phyloP scores from a whole-genome alignment of 2,329 filamentous ascomycete species.

The Trichoderma endophyticum region DNA sequence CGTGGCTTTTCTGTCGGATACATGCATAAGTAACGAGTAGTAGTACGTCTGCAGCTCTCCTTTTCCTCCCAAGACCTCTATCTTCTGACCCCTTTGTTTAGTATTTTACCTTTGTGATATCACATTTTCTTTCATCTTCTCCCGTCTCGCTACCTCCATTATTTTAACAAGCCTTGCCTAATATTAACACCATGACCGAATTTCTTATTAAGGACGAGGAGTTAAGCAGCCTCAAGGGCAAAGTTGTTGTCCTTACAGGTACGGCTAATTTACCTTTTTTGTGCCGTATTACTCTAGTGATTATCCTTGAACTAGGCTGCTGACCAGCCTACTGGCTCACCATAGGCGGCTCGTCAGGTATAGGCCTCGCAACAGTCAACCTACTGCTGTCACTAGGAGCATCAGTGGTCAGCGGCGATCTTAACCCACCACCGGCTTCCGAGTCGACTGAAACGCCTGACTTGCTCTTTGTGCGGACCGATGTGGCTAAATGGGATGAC shows the following conservation, averaged over 20 bases:
- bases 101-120: background rate
- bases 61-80: background rate
- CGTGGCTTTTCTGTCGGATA: background rate
- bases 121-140: background rate
- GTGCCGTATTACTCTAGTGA: background rate
- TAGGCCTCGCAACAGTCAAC: slow-evolving; percentile 6
- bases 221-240: slow-evolving; percentile 5
- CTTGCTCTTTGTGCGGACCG: background rate
- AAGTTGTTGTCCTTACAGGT: slow-evolving; percentile 13
- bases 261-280: background rate
- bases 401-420: slow-evolving; percentile 9
- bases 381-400: slow-evolving; percentile 10
- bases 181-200: background rate
- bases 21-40: background rate
- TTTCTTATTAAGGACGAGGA: slow-evolving; percentile 9
- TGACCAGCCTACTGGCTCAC: background rate
- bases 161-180: background rate
- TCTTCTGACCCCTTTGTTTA: background rate
- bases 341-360: slow-evolving; percentile 10
- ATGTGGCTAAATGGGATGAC: slow-evolving; percentile 5
- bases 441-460: background rate
- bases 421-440: background rate
- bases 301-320: background rate
- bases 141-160: background rate
- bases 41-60: background rate